phyloP scores from a whole-genome alignment of 129 eudicot species.

The Flaveria trinervia region DNA sequence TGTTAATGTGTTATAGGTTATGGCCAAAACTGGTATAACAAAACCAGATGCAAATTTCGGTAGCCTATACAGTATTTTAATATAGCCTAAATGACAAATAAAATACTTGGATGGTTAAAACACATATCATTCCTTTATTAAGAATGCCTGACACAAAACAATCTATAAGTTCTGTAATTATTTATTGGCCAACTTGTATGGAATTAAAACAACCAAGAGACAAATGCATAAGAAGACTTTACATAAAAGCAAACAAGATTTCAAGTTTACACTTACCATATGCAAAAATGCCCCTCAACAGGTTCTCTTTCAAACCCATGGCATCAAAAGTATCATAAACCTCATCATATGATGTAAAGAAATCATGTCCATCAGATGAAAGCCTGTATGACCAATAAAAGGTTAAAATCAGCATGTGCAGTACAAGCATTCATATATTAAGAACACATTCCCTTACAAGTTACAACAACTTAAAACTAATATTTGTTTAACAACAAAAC shows the following conservation, averaged over 20 bases:
- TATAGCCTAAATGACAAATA: neutral
- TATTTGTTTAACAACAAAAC: no score
- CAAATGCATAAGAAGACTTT: neutral
- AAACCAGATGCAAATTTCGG: neutral
- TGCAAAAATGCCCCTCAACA: constrained; percentile 28
- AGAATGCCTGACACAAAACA: neutral
- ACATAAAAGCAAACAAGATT: neutral
- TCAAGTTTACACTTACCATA: neutral
- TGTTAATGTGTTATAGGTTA: neutral
- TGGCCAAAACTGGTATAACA: neutral
- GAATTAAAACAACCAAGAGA: neutral
- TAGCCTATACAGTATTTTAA: neutral
- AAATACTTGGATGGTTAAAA: neutral
- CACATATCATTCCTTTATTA: neutral
- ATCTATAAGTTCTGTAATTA: neutral
- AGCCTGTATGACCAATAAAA: constrained; percentile 13
- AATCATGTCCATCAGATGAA: constrained; percentile 22
- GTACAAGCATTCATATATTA: neutral
- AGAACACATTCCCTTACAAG: no score
- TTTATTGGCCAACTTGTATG: neutral
- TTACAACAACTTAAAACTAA: no score
- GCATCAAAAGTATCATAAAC: constrained; percentile 30
- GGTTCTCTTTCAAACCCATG: constrained; percentile 26
- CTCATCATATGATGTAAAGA: constrained; percentile 8
- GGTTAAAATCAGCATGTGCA: neutral